Base-by-base conservation (phyloP, 768 basidiomycete genomes). In the Panaeolus papilionaceus region DNA sequence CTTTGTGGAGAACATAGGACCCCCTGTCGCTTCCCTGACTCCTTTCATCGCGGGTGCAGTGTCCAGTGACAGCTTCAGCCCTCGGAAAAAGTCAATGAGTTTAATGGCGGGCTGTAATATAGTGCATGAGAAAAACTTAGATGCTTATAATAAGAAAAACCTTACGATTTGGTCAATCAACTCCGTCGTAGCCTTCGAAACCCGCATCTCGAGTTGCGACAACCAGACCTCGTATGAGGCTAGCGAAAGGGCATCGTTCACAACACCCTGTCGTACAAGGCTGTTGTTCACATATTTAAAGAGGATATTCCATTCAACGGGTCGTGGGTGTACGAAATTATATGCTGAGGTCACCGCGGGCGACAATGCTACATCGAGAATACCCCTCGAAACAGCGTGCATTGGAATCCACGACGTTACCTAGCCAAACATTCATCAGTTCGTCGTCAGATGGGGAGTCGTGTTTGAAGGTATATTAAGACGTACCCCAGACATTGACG, bases 311-410 rank as follows among this genome's bases (percentile, higher is more conserved):
- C 79, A 82, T 37, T 72, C 40, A 2, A 78, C 69, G 0, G 81
- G 81, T 45, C 71, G 65, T 0, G 81, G 80, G 62, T 82, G 80
- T 1, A 79, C 76, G 14, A 82, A 61, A 66, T 82, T 81, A 26
- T 78, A 68, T 4, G 73, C 78, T 68, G 63, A 1, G 49, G 61
- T 20, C 2, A 10, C 40, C 9, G 67, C 63, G 10, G 64, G 33
- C 4, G 74, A 64, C 58, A 78, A 76, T 0, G 75, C 74, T 3
- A 78, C 70, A 14, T 82, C 80, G 0, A 80, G 65, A 16, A 80
- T 72, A 0, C 74, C 69, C 28, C 73, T 64, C 1, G 76, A 71
- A 1, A 77, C 76, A 8, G 67, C 69, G 51, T 78, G 70, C 68
- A 77, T 75, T 16, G 79, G 76, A 0, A 80, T 63, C 79, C 80